These are phyloP conservation scores for Candida qinlingensis DNA, from an alignment of 805 yeast genomes.

Conservation along the genomic window DNA sequence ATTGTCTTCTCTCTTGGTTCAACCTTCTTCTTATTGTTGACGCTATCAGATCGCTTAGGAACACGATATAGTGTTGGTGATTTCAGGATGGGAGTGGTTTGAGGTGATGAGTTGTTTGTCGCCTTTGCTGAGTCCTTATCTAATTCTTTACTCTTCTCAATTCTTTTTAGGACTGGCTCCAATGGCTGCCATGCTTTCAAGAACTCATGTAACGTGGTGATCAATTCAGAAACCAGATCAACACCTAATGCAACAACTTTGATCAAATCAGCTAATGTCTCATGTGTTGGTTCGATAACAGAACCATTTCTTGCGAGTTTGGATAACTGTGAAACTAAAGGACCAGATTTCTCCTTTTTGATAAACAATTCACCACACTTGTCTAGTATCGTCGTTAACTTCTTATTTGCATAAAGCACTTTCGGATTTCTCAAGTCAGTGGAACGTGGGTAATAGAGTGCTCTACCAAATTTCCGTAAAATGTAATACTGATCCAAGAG, in stretches of 20 bases:
- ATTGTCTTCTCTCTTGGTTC: conserved; percentile 17
- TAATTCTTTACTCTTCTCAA: conserved; percentile 16
- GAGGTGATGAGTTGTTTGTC: neutral
- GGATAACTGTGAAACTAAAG: conserved; percentile 37
- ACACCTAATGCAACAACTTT: conserved; percentile 7
- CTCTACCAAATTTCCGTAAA: conserved; percentile 37
- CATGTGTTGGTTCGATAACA: conserved; percentile 26
- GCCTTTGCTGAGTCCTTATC: conserved; percentile 14
- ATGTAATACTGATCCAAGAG: conserved; percentile 39
- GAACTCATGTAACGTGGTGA: conserved; percentile 8
- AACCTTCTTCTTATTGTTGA: conserved; percentile 9
- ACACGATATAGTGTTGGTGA: conserved; percentile 1
- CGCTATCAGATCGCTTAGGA: neutral
- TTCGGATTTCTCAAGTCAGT: conserved; percentile 36
- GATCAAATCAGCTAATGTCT: conserved; percentile 29
- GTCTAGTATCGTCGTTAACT: conserved; percentile 15
- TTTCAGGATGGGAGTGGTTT: neutral
- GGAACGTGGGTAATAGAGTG: conserved; percentile 32
- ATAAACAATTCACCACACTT: conserved; percentile 34
- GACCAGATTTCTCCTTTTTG: conserved; percentile 37
- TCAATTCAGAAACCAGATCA: conserved; percentile 7
- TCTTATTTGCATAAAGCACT: conserved; percentile 22
- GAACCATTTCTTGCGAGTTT: conserved; percentile 36
- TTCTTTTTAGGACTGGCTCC: conserved; percentile 6
- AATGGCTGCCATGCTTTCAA: conserved; percentile 16